phyloP scores from a whole-genome alignment of 2,329 filamentous ascomycete genomes.

The Juglanconis oblonga region DNA sequence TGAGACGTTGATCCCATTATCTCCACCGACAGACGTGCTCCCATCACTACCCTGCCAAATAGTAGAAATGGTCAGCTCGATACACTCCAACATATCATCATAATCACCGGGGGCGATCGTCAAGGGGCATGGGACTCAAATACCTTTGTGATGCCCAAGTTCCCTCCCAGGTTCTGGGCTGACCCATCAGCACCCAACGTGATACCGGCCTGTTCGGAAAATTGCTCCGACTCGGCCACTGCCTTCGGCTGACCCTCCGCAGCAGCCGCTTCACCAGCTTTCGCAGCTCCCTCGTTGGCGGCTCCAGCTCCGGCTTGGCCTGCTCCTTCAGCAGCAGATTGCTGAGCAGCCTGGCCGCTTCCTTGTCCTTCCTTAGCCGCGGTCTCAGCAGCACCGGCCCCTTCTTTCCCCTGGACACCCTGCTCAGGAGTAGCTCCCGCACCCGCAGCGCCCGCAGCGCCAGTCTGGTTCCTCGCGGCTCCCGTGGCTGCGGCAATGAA shows the following conservation, averaged over 20 bases:
- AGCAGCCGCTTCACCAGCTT: neutral
- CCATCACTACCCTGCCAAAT: conserved; percentile 6
- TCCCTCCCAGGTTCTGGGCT: conserved; percentile 14
- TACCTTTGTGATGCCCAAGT: conserved; percentile 17
- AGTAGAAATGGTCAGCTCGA: neutral
- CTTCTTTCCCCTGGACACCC: too few relatives aligned
- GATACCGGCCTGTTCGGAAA: conserved; percentile 17
- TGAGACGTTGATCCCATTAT: conserved; percentile 14
- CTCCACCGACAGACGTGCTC: conserved; percentile 15
- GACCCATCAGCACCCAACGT: conserved; percentile 11
- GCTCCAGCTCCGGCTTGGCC: neutral
- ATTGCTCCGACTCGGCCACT: conserved; percentile 16
- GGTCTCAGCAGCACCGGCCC: too few relatives aligned
- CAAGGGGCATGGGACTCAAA: neutral
- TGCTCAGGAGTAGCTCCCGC: neutral
- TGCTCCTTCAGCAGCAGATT: neutral
- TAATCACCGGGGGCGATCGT: neutral
- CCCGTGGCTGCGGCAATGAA: conserved; percentile 9
- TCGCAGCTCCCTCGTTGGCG: conserved; percentile 14
- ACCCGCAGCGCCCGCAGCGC: neutral
- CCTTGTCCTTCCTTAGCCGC: conserved; percentile 8
- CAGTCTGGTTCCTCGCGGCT: conserved; percentile 11
- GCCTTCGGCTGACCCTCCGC: conserved; percentile 7
- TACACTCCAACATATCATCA: neutral
- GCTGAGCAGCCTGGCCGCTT: neutral